Evolutionary conservation across 2,329 filamentous ascomycete genomes (phyloP), one percentile per base, ranked within the genome.

Genomic region (Lachnellula hyalina): DNA sequence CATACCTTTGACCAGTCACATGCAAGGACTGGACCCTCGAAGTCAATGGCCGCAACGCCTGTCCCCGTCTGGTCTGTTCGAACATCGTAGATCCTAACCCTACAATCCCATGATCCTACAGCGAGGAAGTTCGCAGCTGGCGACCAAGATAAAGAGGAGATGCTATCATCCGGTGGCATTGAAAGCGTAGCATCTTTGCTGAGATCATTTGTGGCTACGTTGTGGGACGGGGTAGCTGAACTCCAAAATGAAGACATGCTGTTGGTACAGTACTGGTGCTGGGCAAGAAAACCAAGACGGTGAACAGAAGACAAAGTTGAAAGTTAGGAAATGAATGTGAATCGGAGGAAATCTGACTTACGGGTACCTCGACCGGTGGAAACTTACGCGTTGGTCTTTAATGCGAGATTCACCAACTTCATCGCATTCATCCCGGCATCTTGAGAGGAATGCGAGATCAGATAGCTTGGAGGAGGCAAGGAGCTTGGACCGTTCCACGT

Each of bases 101-200:
- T 96, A 77, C 93, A 94, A 74, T 97, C 93, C 93, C 93, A 97
- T 65, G 90, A 95, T 42, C 89, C 77, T 25, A 96, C 89, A n/a
- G 92, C 90, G 15, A 97, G 80, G 68, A 94, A 87, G 66, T 96
- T 90, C 62, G 74, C 79, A 52, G 76, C 77, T 1, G 86, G 84
- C 15, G 86, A 90, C 75, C 96, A 97, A 48, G 84, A 77, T 56
- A 97, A 79, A 68, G 90, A 88, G 44, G 91, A 91, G 68, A 96
- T 87, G 72, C 87, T 89, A 73, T 97, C 93, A 65, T 89, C 85
- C 28, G 93, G 93, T 15, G 87, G 87, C 61, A 86, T 82, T 56
- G 76, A 79, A 52, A 97, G 77, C 47, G 85, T 80, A 52, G 96
- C 83, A 72, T 97, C 93, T 67, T 90, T 87, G 70, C 48, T 54